Evolutionary conservation across 78 protist genomes (phyloP), one percentile per base, ranked within the genome.

Genomic region (Pelomyxa schiedti): DNA sequence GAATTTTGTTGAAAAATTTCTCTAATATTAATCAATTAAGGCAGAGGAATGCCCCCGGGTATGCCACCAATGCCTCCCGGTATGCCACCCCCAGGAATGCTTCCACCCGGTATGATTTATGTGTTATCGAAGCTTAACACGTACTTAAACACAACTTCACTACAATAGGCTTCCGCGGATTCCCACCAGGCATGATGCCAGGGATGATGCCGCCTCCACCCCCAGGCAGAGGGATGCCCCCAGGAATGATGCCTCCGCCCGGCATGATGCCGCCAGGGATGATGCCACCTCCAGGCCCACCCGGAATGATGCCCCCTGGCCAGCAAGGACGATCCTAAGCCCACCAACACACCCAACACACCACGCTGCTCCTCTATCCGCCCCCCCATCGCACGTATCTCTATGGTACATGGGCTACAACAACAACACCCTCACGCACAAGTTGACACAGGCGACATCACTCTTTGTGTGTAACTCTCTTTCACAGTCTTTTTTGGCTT

Each of bases 261-360:
- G 74, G 87, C 8, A 47, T 64, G 36, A 39, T 39, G 66, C 82
- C 82, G 41, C 82, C 76, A 2, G 80, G 80, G 22, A 66, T 84
- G 65, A 37, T 69, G 78, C 84, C 76, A 24, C 89, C 89, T 30
- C 88, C 75, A 36, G 79, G 78, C 30, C 76, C 72, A 47, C 79
- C 79, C 1, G 80, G 80, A 24, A 39, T 66, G 37, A 47, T 75
- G 38, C 74, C 75, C 8, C 79, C 79, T 28, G 72, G 66, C 16
- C n/a, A n/a, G n/a, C n/a, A n/a, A n/a, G n/a, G n/a, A n/a, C n/a
- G n/a, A n/a, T n/a, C n/a, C n/a, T n/a, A n/a, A n/a, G n/a, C n/a
- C n/a, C n/a, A n/a, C n/a, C n/a, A n/a, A n/a, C n/a, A n/a, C n/a
- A n/a, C n/a, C n/a, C n/a, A n/a, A n/a, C n/a, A n/a, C n/a, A n/a